phyloP scores from a whole-genome alignment of 1,284 basidiomycete species.

The Tylopilus sp. region DNA sequence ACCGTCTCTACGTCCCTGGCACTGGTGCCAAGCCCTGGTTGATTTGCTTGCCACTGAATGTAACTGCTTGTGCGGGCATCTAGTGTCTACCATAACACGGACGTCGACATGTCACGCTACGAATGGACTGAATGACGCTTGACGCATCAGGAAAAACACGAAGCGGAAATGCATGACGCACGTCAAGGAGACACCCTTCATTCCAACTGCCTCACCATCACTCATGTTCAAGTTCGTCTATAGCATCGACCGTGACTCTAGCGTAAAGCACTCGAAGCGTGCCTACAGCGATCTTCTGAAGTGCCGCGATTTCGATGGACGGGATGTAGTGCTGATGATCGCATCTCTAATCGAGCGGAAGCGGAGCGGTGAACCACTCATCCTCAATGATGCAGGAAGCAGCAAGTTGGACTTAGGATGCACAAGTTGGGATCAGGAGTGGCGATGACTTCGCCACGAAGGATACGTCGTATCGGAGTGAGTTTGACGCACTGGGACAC shows the following conservation, averaged over 20 bases:
- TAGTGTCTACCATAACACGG: constrained; percentile 3
- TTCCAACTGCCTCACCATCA: constrained; percentile 1
- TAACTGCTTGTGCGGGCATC: no score
- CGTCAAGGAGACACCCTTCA: constrained; percentile 5
- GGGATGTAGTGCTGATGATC: background rate
- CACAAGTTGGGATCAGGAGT: no score
- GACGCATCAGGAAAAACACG: background rate
- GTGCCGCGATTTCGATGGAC: background rate
- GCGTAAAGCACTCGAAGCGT: background rate
- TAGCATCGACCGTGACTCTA: background rate
- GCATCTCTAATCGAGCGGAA: constrained; percentile 4
- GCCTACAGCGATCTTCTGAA: background rate
- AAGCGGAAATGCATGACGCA: background rate
- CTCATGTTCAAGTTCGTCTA: constrained; percentile 1
- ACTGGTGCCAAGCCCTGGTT: background rate
- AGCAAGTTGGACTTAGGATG: background rate
- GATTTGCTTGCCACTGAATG: background rate
- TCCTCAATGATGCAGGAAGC: background rate
- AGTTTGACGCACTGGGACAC: no score
- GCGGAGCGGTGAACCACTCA: background rate
- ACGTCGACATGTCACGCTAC: background rate
- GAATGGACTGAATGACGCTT: no score
- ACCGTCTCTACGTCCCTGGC: background rate
- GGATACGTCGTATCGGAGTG: no score
- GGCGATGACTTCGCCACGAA: no score